Percentiles rank a stretch among this genome's conserved stretches.
phyloP scores from a whole-genome alignment of 1,284 basidiomycete genomes.

The Trichosporon ovoides region DNA sequence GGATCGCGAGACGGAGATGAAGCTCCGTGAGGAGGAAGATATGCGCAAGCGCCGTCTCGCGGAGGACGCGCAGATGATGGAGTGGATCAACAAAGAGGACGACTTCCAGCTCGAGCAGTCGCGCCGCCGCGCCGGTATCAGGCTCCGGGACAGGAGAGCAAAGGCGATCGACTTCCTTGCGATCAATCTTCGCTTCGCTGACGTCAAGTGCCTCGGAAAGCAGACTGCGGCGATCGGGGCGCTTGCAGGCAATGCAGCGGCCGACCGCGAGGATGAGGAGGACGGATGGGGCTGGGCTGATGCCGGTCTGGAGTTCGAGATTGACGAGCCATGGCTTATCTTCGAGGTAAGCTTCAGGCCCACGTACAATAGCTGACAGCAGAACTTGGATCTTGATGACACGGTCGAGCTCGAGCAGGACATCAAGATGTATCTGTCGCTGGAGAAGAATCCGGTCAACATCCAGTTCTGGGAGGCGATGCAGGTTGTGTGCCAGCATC shows the following conservation, averaged over 20 bases:
- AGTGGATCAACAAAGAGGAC: constrained; percentile 95
- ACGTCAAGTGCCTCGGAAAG: constrained; percentile 51
- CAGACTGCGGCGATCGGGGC: constrained; percentile 40
- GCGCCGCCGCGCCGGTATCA: constrained; percentile 79
- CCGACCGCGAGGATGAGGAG: constrained; percentile 57
- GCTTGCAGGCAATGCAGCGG: constrained; percentile 28
- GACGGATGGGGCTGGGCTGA: constrained; percentile 65
- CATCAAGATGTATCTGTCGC: constrained; percentile 81
- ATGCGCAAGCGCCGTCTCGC: constrained; percentile 77
- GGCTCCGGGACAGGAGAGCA: constrained; percentile 90
- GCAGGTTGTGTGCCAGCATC: constrained; percentile 93
- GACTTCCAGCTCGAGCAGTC: constrained; percentile 97
- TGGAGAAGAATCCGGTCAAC: constrained; percentile 79
- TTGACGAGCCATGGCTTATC: constrained; percentile 96
- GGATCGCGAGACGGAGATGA: constrained; percentile 83
- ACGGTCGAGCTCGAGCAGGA: constrained; percentile 90
- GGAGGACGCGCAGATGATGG: constrained; percentile 93
- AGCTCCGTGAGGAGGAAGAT: constrained; percentile 86
- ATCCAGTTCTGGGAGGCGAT: constrained; percentile 98
- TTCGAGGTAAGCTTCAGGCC: constrained; percentile 64
- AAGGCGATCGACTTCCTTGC: constrained; percentile 93
- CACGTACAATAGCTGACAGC: constrained; percentile 10
- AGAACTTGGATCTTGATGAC: constrained; percentile 83
- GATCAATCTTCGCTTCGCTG: constrained; percentile 82
- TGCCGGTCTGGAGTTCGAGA: constrained; percentile 89